These are phyloP conservation scores for Phytopythium litorale DNA, from an alignment of 352 stramenopile species.

Conservation along the genomic window DNA sequence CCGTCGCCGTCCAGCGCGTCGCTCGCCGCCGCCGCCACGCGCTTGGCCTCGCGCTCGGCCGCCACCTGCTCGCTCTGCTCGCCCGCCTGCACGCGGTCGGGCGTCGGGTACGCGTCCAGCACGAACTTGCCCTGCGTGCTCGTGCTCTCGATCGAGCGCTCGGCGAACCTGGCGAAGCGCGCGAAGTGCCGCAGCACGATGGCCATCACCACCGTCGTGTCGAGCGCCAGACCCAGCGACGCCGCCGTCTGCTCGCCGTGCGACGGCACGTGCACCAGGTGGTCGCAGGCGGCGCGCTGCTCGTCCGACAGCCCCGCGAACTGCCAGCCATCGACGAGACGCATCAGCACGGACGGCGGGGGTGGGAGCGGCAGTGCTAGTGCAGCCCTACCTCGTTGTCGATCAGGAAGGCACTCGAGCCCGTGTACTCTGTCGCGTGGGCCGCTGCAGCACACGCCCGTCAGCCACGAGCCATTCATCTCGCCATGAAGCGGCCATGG, in stretches of 20 bases:
- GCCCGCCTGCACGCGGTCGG: slow-evolving; percentile 17
- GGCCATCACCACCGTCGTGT: slow-evolving; percentile 58
- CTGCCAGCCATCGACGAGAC: not conserved
- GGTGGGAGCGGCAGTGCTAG: no score
- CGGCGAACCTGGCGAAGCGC: slow-evolving; percentile 47
- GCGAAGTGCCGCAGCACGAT: slow-evolving; percentile 74
- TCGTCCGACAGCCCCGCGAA: slow-evolving; percentile 49
- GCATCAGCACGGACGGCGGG: not conserved
- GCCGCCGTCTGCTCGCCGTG: slow-evolving; percentile 39
- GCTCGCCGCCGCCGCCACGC: slow-evolving; percentile 20
- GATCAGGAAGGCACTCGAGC: slow-evolving; percentile 68
- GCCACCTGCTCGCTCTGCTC: slow-evolving; percentile 34
- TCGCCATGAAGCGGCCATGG: not conserved
- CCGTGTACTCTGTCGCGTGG: slow-evolving; percentile 40
- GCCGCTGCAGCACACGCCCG: slow-evolving; percentile 12
- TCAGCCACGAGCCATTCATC: not conserved
- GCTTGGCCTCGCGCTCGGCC: slow-evolving; percentile 45
- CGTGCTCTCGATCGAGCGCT: slow-evolving; percentile 56
- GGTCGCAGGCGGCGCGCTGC: slow-evolving; percentile 61
- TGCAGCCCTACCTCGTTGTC: slow-evolving; percentile 54
- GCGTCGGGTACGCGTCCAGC: slow-evolving; percentile 57
- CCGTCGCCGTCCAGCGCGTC: slow-evolving; percentile 38
- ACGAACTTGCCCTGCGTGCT: slow-evolving; percentile 76
- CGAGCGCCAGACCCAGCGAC: slow-evolving; percentile 32
- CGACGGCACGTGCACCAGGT: slow-evolving; percentile 57